Base-by-base conservation (phyloP, 306 rosid species). In the Vicia sativa region DNA sequence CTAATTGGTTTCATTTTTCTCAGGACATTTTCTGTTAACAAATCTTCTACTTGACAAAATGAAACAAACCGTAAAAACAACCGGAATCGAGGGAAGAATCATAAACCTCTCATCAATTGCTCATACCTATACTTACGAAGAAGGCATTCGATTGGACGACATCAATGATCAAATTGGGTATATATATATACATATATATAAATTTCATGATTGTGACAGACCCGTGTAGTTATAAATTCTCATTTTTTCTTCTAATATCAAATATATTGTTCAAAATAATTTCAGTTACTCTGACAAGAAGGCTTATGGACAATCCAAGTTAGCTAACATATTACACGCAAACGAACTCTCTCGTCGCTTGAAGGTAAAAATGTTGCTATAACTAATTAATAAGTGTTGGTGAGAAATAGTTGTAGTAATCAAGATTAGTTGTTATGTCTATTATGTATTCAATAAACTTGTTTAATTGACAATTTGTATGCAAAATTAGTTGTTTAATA, bases 281-380 rank as follows among this genome's bases (percentile, higher is more conserved):
- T 63, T 66, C 82, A 90, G 98, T 71, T 93, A 93, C 74, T 81
- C 84, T 6, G 96, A 90, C 82, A 93, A 93, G 74, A 86, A 18
- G 65, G 97, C 98, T 0, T 93, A 93, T 29, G 98, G 98, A 9
- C 98, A 93, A 50, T 93, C 97, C 81, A 93, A 93, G 71, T 72
- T 90, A 65, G 93, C 97, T 25, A 93, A 90, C 82, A 77, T 90
- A 65, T 73, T 93, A 10, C 98, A 93, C 19, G 80, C 84, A 41
- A 88, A 85, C 4, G 98, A 90, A 77, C 90, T 93, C 31, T 80
- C 95, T 35, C 93, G 89, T 59, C 91, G 82, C 72, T 76, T 90
- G 23, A 38, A 76, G 91, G 98, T 34, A 34, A 7, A 1, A 7
- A 1, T 8, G 9, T 7, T 7, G 8, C 0, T 6, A 34, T 7